Evolutionary conservation across 176 grass and related monocot genomes (phyloP).

Genomic region (Alloteropsis semialata): DNA sequence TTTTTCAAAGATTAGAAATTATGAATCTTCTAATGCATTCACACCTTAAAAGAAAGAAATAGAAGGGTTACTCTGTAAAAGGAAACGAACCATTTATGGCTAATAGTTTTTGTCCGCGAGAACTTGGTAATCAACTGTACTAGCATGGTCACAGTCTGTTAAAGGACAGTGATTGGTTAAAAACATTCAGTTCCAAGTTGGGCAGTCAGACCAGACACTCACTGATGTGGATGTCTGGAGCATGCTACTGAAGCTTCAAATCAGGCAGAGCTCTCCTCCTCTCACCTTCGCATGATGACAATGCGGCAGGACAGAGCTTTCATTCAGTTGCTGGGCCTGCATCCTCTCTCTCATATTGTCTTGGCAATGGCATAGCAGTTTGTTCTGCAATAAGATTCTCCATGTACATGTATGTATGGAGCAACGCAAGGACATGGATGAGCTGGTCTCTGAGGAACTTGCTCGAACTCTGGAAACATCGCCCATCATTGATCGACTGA

Average conservation of each 20-base stretch:
- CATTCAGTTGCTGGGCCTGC: conserved; percentile 21
- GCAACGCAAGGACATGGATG: not conserved
- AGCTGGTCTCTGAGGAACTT: not conserved
- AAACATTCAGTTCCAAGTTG: not conserved
- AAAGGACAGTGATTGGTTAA: not conserved
- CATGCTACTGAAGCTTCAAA: conserved; percentile 3
- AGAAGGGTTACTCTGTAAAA: no score
- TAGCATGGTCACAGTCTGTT: not conserved
- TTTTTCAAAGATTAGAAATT: no score
- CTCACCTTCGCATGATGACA: not conserved
- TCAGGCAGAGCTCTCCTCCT: not conserved
- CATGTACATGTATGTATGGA: not conserved
- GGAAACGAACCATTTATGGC: no score
- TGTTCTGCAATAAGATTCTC: conserved; percentile 12
- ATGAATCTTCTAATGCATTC: not conserved
- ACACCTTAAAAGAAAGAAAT: no score
- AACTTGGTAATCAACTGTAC: not conserved
- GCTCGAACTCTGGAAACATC: not conserved
- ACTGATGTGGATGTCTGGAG: not conserved
- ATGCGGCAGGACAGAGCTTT: conserved; percentile 13
- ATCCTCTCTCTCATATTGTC: not conserved
- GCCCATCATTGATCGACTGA: not conserved
- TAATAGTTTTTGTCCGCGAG: not conserved
- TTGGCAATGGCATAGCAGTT: not conserved
- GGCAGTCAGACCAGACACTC: not conserved